Conservation (phyloP, 257 asterid species). For the Fraxinus pennsylvanica region DNA sequence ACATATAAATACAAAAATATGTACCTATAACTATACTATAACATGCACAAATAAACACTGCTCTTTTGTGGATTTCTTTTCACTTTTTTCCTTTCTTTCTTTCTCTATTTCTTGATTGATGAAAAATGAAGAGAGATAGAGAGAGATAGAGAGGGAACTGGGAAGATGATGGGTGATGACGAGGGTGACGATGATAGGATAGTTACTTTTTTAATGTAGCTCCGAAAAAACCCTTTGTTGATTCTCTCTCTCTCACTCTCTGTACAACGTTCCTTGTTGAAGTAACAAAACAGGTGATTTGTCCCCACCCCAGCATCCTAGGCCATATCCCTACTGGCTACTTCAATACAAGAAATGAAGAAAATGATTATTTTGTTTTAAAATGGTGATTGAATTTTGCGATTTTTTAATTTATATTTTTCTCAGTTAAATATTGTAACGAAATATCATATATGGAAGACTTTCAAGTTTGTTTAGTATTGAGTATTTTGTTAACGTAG, state of each 20-base stretch:
- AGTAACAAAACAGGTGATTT: not conserved
- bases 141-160: not conserved
- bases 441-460: too few species aligned
- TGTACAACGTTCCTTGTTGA: not conserved
- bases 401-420: too few species aligned
- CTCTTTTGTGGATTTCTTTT: conserved; percentile 13
- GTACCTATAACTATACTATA: conserved; percentile 11
- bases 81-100: conserved; percentile 7
- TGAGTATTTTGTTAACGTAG: too few species aligned
- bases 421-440: too few species aligned
- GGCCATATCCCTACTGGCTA: too few species aligned
- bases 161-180: conserved; percentile 14
- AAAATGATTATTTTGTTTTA: not conserved
- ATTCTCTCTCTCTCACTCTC: not conserved
- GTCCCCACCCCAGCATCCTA: not conserved
- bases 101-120: not conserved
- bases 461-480: too few species aligned
- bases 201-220: too few species aligned
- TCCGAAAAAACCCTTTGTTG: not conserved
- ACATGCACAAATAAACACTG: conserved; percentile 3
- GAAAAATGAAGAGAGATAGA: conserved; percentile 12
- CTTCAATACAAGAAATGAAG: too few species aligned
- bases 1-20: conserved; percentile 11
- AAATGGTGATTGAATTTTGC: too few species aligned
- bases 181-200: conserved; percentile 11